These are phyloP conservation scores for Claviceps purpurea DNA, from an alignment of 2,329 filamentous ascomycete genomes.

Conservation along the genomic window DNA sequence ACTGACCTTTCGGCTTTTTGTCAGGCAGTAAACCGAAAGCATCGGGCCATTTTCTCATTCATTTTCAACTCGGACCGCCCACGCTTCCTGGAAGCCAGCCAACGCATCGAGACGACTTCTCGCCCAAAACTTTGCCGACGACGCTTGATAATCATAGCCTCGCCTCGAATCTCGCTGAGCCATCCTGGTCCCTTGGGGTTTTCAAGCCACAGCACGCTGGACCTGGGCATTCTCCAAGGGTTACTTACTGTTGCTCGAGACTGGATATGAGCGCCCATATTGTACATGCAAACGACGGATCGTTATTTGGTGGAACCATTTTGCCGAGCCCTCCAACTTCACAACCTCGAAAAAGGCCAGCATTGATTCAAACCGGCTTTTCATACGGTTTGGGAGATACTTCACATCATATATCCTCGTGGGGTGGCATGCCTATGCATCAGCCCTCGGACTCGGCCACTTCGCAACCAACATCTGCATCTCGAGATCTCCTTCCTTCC, in stretches of 20 bases:
- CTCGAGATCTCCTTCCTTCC: slow-evolving; percentile 4
- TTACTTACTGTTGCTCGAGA: not conserved
- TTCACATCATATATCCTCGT: slow-evolving; percentile 5
- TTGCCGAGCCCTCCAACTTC: slow-evolving; percentile 8
- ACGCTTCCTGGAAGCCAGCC: not conserved
- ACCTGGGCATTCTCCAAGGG: not conserved
- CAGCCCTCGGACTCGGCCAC: not conserved
- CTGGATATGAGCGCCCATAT: slow-evolving; percentile 5
- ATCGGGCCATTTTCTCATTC: not conserved
- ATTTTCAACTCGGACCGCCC: not conserved
- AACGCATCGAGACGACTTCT: not conserved
- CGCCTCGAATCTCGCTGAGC: not conserved
- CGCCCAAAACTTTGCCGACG: not conserved
- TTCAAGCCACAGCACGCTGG: not conserved
- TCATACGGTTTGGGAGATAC: slow-evolving; percentile 7
- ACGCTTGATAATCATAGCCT: not conserved
- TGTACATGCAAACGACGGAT: slow-evolving; percentile 5
- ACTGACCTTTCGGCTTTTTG: not conserved
- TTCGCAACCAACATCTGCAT: slow-evolving; percentile 8
- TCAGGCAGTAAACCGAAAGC: not conserved
- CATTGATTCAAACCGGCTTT: slow-evolving; percentile 6
- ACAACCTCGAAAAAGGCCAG: slow-evolving; percentile 7
- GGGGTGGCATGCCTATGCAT: slow-evolving; percentile 4
- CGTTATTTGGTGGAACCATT: slow-evolving; percentile 5
- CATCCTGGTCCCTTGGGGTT: not conserved